A percentile compares a stretch with the other conserved stretches of the same genome.
phyloP scores from a whole-genome alignment of 495 filamentous ascomycete genomes.

The Penicillium coprophilum region DNA sequence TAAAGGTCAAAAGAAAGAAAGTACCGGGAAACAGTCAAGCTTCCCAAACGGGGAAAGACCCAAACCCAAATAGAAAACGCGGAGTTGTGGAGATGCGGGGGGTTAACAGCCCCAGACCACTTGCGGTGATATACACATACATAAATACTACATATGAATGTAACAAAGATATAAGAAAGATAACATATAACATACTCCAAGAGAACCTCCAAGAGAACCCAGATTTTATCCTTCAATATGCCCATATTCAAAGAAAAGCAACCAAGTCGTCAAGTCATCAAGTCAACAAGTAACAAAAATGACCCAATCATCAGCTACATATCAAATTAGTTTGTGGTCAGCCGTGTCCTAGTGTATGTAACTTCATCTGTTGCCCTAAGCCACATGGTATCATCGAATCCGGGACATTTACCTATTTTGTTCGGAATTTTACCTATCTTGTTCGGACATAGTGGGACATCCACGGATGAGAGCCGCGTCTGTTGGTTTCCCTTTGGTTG shows the following conservation, averaged over 20 bases:
- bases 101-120: background rate
- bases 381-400: slow-evolving; percentile 30
- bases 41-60: background rate
- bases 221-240: background rate
- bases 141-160: background rate
- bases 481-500: background rate
- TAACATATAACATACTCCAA: background rate
- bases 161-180: too few species aligned
- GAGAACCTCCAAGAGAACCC: background rate
- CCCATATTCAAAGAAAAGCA: background rate
- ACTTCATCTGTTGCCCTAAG: slow-evolving; percentile 21
- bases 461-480: background rate
- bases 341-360: slow-evolving; percentile 17
- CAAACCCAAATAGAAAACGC: background rate
- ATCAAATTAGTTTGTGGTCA: background rate
- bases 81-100: slow-evolving; percentile 20
- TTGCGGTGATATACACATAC: background rate
- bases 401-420: slow-evolving; percentile 10
- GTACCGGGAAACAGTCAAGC: background rate
- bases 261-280: background rate
- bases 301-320: slow-evolving; percentile 6
- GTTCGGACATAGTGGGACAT: background rate
- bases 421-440: too few species aligned
- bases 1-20: background rate
- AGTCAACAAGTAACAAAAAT: background rate